Evolutionary conservation across 768 basidiomycete genomes (phyloP), one percentile per base, ranked within the genome.

Genomic region (Exidia glandulosa): DNA sequence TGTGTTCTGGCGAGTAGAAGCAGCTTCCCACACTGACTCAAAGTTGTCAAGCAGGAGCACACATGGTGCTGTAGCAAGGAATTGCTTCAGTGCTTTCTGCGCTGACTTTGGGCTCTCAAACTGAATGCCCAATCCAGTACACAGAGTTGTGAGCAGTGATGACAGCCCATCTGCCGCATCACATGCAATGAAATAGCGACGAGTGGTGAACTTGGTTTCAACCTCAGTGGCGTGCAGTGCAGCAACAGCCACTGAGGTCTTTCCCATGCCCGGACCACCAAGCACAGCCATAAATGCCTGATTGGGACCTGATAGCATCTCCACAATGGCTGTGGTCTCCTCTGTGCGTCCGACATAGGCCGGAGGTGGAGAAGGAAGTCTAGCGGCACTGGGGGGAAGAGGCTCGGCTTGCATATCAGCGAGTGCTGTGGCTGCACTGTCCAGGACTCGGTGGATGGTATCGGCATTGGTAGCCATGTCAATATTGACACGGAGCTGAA

Each of bases 21-120:
- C 59, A 50, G 65, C 63, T 59, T 73, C 67, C 75, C 74, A 75
- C 3, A 71, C 66, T 7, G 75, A 73, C 65, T 77, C 76, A 56
- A 77, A 74, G 56, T 76, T 74, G 59, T 77, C 75, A 6, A 77
- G 64, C 23, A 75, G 59, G 25, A 77, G 32, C 27, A 76, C 48
- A 9, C 70, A 63, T 10, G 66, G 70, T 3, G 67, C 63, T 19
- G 62, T 62, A 10, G 66, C 62, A 19, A 45, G 16, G 19, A 19
- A 19, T 5, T 23, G 41, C 1, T 3, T 6, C 16, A 19, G 19
- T 45, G 41, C 9, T 6, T 19, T 19, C 19, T 23, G 23, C 6
- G 6, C 5, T 19, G 41, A 14, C 41, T 45, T 16, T 7, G 41
- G 41, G 2, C 16, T 19, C 6, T 23, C 23, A 12, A 23, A 45